Conservation (phyloP, 2,329 filamentous ascomycete genomes). For the Claviceps pazoutovae region DNA sequence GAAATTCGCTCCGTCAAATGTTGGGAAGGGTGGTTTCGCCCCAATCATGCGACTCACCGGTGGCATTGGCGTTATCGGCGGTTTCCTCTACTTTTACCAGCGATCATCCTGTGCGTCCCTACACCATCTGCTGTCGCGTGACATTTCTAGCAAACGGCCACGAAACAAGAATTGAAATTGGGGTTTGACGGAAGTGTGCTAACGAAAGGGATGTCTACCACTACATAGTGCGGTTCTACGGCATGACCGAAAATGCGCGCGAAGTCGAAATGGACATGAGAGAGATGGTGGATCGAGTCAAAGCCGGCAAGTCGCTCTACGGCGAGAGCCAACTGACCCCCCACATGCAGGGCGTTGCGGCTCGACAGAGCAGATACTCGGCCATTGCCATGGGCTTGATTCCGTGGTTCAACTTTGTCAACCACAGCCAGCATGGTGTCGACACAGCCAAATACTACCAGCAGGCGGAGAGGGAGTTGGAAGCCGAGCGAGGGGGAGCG, state of each 20-base stretch:
- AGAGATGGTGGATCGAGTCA: conserved; percentile 96
- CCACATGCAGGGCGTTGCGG: conserved; percentile 87
- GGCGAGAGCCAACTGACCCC: conserved; percentile 64
- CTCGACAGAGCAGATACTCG: conserved; percentile 84
- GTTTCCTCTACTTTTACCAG: conserved; percentile 76
- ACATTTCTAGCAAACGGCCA: neutral
- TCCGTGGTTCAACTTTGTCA: conserved; percentile 97
- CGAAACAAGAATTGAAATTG: neutral
- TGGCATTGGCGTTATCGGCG: conserved; percentile 59
- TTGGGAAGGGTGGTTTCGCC: conserved; percentile 69
- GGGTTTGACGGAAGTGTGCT: neutral
- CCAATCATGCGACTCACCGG: conserved; percentile 68
- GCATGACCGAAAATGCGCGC: conserved; percentile 79
- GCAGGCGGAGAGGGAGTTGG: conserved; percentile 86
- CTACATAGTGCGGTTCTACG: conserved; percentile 77
- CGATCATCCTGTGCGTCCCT: conserved; percentile 59
- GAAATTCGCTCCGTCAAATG: conserved; percentile 69
- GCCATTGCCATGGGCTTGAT: conserved; percentile 71
- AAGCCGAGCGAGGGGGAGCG: conserved; percentile 44
- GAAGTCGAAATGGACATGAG: conserved; percentile 94
- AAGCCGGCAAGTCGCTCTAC: conserved; percentile 80
- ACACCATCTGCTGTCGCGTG: neutral
- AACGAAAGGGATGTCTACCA: neutral
- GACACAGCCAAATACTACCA: conserved; percentile 98
- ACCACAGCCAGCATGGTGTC: conserved; percentile 88